Evolutionary conservation across 2,329 filamentous ascomycete species (phyloP).

Genomic region (Trichothecium sympodiale): DNA sequence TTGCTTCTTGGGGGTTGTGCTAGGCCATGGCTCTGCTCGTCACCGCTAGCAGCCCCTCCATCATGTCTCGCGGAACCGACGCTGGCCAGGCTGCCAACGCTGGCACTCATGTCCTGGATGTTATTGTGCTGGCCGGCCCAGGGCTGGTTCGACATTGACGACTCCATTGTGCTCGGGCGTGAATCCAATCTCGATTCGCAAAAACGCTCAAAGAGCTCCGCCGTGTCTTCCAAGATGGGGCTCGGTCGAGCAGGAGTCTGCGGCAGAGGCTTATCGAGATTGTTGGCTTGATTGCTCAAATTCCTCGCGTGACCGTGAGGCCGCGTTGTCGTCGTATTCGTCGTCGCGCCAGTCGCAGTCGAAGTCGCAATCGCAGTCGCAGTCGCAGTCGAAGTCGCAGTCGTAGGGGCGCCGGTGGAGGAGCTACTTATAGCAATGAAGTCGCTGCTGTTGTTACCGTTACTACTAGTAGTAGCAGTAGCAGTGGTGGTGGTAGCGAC

Average conservation of each 20-base stretch:
- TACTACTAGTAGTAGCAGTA: not conserved
- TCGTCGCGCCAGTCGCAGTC: too few species aligned
- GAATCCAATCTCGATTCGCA: slow-evolving; percentile 23
- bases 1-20: slow-evolving; percentile 40
- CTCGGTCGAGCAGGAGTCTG: slow-evolving; percentile 29
- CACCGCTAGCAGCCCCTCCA: slow-evolving; percentile 28
- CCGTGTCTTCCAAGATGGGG: not conserved
- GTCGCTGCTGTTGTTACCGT: not conserved
- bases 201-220: slow-evolving; percentile 4
- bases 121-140: slow-evolving; percentile 22
- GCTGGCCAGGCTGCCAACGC: slow-evolving; percentile 34
- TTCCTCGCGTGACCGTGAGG: slow-evolving; percentile 37
- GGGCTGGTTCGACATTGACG: slow-evolving; percentile 20
- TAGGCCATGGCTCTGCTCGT: slow-evolving; percentile 16
- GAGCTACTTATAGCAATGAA: not conserved
- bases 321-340: slow-evolving; percentile 1
- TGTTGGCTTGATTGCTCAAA: slow-evolving; percentile 40
- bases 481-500: not conserved
- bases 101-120: slow-evolving; percentile 29
- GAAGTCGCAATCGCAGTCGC: too few species aligned
- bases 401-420: too few species aligned
- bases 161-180: slow-evolving; percentile 39
- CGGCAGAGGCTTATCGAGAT: slow-evolving; percentile 47
- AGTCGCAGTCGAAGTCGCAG: too few species aligned
- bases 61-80: slow-evolving; percentile 26